phyloP scores from a whole-genome alignment of 2,329 filamentous ascomycete species.

The Fusarium sp. region DNA sequence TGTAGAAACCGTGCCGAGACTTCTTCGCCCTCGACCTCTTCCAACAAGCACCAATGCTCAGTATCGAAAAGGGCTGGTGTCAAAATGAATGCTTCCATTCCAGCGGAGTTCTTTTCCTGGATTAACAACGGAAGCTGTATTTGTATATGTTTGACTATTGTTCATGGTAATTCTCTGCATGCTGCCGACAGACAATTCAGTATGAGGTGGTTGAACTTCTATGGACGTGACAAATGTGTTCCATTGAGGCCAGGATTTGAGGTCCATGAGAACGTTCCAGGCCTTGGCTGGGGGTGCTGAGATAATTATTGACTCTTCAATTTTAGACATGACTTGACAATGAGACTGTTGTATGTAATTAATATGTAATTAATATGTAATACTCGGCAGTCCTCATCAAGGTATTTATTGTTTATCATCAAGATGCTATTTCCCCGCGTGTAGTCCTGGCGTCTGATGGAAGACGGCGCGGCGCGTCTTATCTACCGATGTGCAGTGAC shows the following conservation, averaged over 20 bases:
- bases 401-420: neutral
- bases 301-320: slow-evolving; percentile 16
- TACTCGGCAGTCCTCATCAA: accelerated
- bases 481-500: neutral
- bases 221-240: slow-evolving; percentile 21
- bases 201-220: neutral
- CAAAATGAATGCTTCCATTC: slow-evolving; percentile 11
- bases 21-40: accelerated
- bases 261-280: neutral
- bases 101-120: neutral
- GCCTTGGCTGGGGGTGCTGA: neutral
- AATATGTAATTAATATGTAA: accelerated
- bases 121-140: neutral
- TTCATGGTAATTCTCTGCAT: slow-evolving; percentile 7
- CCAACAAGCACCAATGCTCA: slow-evolving; percentile 11
- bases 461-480: neutral
- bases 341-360: accelerated
- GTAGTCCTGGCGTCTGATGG: neutral
- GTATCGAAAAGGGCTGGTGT: neutral
- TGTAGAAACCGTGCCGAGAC: neutral
- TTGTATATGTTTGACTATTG: neutral
- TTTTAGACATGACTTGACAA: neutral
- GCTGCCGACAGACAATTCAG: neutral
- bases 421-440: neutral
- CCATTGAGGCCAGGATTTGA: slow-evolving; percentile 7